Conservation (phyloP, 805 yeast species). For the Saccharomycopsis sp. region DNA sequence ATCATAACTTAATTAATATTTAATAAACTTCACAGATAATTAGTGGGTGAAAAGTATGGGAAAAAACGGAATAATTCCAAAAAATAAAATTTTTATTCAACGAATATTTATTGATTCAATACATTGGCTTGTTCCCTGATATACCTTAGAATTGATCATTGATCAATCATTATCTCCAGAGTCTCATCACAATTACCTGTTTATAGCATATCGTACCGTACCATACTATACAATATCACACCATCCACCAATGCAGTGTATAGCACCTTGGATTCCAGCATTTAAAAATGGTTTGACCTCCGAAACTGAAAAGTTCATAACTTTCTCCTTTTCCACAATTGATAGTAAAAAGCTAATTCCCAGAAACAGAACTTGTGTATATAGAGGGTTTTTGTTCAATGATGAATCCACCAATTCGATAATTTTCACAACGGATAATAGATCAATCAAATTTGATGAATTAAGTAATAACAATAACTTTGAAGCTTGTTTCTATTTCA, state of each 20-base stretch:
- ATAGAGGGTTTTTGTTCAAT: conserved; percentile 65
- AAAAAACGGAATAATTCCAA: too few species aligned
- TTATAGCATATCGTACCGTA: too few species aligned
- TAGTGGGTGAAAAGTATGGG: too few species aligned
- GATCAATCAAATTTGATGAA: conserved; percentile 55
- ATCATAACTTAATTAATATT: too few species aligned
- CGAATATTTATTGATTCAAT: too few species aligned
- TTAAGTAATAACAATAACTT: conserved; percentile 40
- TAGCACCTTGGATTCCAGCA: conserved; percentile 74
- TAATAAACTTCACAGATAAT: too few species aligned
- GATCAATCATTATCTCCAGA: too few species aligned
- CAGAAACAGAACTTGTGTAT: conserved; percentile 57
- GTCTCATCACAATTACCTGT: too few species aligned
- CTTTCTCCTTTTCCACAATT: conserved; percentile 63
- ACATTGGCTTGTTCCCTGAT: too few species aligned
- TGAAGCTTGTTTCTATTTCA: conserved; percentile 73
- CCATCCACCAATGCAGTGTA: conserved; percentile 27
- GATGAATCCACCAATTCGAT: conserved; percentile 58
- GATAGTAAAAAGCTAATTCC: conserved; percentile 37
- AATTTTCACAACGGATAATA: conserved; percentile 59
- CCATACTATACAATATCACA: too few species aligned
- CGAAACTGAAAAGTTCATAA: conserved; percentile 33
- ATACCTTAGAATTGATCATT: too few species aligned
- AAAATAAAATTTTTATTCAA: too few species aligned
- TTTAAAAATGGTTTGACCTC: conserved; percentile 28